These are phyloP conservation scores for Peniophora sp. DNA, from an alignment of 1,284 basidiomycete genomes.

Conservation along the genomic window DNA sequence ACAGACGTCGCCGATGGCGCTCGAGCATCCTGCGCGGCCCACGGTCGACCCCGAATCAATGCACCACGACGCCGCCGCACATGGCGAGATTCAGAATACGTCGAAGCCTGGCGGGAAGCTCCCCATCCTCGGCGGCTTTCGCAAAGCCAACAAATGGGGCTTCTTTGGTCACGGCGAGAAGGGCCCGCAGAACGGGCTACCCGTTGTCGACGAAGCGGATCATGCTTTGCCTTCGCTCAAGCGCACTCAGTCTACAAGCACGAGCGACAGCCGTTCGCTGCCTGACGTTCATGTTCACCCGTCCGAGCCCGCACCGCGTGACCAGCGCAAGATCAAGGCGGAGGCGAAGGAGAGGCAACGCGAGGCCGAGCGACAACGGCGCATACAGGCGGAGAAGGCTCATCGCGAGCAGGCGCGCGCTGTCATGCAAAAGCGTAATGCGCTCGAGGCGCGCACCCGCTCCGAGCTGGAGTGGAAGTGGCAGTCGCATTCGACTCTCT, in stretches of 20 bases:
- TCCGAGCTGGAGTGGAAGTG: constrained; percentile 56
- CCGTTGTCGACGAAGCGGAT: constrained; percentile 66
- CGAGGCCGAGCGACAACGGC: constrained; percentile 85
- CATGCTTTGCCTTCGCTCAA: constrained; percentile 63
- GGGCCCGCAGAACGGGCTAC: constrained; percentile 46
- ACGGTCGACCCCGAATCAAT: constrained; percentile 32
- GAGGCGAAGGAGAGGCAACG: constrained; percentile 79
- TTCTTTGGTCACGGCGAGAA: constrained; percentile 74
- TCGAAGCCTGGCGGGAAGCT: constrained; percentile 37
- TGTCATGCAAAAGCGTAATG: constrained; percentile 89
- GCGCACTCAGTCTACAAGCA: constrained; percentile 78
- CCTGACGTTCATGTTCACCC: constrained; percentile 41
- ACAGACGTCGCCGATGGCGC: constrained; percentile 42
- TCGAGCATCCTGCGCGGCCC: constrained; percentile 38
- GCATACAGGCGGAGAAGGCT: constrained; percentile 68
- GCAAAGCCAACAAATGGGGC: constrained; percentile 62
- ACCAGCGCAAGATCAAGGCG: constrained; percentile 86
- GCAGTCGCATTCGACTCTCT: constrained; percentile 27
- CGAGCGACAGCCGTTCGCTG: constrained; percentile 52
- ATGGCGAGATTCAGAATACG: constrained; percentile 14
- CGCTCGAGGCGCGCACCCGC: constrained; percentile 44
- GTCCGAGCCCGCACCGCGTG: constrained; percentile 33
- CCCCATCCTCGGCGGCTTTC: constrained; percentile 48
- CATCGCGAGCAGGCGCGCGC: constrained; percentile 86
- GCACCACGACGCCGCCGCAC: constrained; percentile 17